Evolutionary conservation across 1,139 yeast genomes (phyloP), one percentile per base, ranked within the genome.

Genomic region (Dujonia santamariae): DNA sequence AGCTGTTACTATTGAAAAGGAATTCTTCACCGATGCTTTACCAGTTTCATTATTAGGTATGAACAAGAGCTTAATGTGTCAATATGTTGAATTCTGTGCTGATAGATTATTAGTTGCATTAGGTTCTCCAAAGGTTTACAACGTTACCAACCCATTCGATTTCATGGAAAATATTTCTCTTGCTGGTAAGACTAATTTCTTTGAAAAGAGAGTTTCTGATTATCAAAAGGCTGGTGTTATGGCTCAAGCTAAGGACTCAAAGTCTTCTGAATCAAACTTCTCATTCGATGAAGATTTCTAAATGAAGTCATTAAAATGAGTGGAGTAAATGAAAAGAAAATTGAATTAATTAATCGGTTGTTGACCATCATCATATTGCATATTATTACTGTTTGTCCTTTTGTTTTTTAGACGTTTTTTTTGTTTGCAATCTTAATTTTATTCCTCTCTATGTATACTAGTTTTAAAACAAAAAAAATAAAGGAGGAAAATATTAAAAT

Each of bases 191-290:
- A 90, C 98, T 51, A 92, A 92, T 73, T 92, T 94, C 78, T 92
- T 92, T 59, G 99, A 92, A 75, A 92, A 92, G 79, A 85, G 97
- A 67, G 98, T 92, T 43, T 85, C 96, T 41, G 99, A 94, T 65
- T 94, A 94, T 71, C 97, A 92, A 71, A 92, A 92, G 73, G 97
- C 97, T 37, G 97, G 97, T 70, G 98, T 92, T 53, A 92, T 92
- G 95, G 88, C 72, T 37, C 58, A 54, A 47, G 50, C 64, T 42
- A 55, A 50, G 37, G 61, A 60, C 37, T 40, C 38, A 37, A 47
- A 57, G 36, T 48, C 57, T 36, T 48, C 56, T 38, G 61, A 54
- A 35, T 55, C 54, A 50, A 53, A 55, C 39, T 68, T 70, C 52
- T 53, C 73, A 19, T 69, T 70, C 48, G 75, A 69, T 47, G 76